Base-by-base conservation (phyloP, 805 yeast species). In the Candida succiphila region DNA sequence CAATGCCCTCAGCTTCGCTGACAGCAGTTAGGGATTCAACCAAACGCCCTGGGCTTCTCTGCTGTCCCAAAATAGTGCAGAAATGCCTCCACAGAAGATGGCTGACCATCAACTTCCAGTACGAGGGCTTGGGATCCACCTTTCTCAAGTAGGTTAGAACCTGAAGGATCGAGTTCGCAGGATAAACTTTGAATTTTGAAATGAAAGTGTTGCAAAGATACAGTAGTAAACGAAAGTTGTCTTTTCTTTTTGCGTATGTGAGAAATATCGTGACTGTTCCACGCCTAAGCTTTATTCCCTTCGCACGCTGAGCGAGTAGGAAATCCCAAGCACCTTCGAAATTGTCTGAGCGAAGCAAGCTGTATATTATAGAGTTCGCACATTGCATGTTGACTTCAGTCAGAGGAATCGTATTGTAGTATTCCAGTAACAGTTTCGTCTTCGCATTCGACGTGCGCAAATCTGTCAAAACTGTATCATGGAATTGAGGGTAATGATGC, bases 231-330 rank as follows among this genome's bases (percentile, higher is more conserved):
- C 32, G 29, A 10, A 47, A 25, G 27, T 41, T 33, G 5, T 32
- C 21, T 8, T 28, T 29, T 7, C n/a, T 8, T 17, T 32, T 37
- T 4, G 39, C 41, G 27, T 41, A 36, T 24, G 45, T 49, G 13
- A 48, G 25, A 13, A 46, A 44, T 5, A 51, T 24, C 3, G 51
- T 46, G 23, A 44, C 12, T 13, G 53, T 51, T 6, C 51, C 41
- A 31, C 36, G 29, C 19, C 37, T 34, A 3, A 50, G 46, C 6
- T 25, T 28, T 10, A 38, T 15, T 4, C 34, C 31, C 18, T 31
- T 27, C 9, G 7, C 5, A 7, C 27, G n/a, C 4, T 23, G 16
- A 6, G 16, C 5, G 23, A 41, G 38, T 7, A 17, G 18, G 25
- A 48, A 43, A 2, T 28, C 24, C 55, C 53, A 48, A 3, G 48